Evolutionary conservation across 2,329 filamentous ascomycete genomes (phyloP), one percentile per base, ranked within the genome.

Genomic region (Calonectria honghensis): DNA sequence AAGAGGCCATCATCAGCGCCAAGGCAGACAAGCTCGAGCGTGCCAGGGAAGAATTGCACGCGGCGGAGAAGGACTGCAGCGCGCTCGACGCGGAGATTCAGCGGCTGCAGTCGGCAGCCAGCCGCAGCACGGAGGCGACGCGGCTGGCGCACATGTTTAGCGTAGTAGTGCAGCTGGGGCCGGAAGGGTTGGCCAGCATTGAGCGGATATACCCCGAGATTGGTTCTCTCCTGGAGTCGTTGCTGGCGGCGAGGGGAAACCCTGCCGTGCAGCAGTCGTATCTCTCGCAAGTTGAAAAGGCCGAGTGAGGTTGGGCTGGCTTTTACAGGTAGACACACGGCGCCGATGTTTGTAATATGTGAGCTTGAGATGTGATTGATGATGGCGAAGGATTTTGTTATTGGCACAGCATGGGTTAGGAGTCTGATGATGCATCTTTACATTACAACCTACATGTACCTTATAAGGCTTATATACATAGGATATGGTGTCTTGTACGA

Each of bases 171-270:
- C 80, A 79, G 66, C 45, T 81, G 35, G 80, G 80, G 6, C 80
- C 80, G 4, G 78, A 77, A 54, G 80, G 80, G 18, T 52, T 81
- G 50, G 79, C 78, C 37, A 79, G 73, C 59, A 79, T 81, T 69
- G 80, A 81, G 76, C 75, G 78, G 48, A 80, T 81, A 79, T 81
- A 81, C 78, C 80, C 80, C 32, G 80, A 81, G 78, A 81, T 81
- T 70, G 79, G 79, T 41, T 79, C 79, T 27, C 66, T 81, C 59
- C 73, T 81, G 32, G 80, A 81, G 54, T 78, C 77, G 52, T 64
- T 81, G 50, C 75, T 81, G 5, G 78, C 70, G 11, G 74, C 79
- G n/a, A 77, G 73, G 70, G 75, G 76, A 18, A 77, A 69, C 31
- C 61, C 73, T 24, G 45, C 35, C 3, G 31, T 52, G 31, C 63